Base-by-base conservation (phyloP, 1,139 yeast species). In the Yamadazyma sp. region DNA sequence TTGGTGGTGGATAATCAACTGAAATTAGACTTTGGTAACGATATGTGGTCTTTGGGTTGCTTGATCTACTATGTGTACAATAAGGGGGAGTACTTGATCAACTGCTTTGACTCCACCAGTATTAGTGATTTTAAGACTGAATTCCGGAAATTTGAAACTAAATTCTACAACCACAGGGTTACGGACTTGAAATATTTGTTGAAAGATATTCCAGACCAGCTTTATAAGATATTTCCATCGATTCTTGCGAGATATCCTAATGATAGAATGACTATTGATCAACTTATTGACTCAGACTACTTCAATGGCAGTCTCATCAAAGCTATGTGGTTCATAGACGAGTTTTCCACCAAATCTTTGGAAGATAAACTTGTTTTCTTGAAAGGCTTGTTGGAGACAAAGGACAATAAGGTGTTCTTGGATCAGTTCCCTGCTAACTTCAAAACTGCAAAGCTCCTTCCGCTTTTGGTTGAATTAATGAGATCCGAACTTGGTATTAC, bases 221-320 rank as follows among this genome's bases (percentile, higher is more conserved):
- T 70, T 33, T 62, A 59, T 40, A 52, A 59, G 1, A 42, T 57
- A 1, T 59, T 56, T 40, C 63, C 67, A 0, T 72, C 47, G 59
- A 68, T 70, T 30, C 48, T 71, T 34, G 64, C 78, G 34, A 50
- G 80, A 52, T 61, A 68, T 50, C 64, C 74, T 8, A 57, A 62
- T 39, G 70, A 72, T 61, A 49, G 75, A 62, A 41, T 73, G 41
- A 53, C 76, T 45, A 57, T 79, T 53, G 73, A 79, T 59, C 70
- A 73, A 56, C 56, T 84, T 65, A 58, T 72, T 9, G 72, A 67
- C 30, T 76, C 79, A 15, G 78, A 73, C 29, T 76, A 65, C 46
- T 86, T 86, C 57, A 86, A 87, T 59, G 94, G 90, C 44, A 86
- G 92, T 39, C 65, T 90, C 37, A 81, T 92, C 39, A 84, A 86